Percentiles rank a stretch among this genome's conserved stretches.
Evolutionary conservation across 1,139 yeast genomes (phyloP).

Genomic region (Debaryomyces subglobosus): DNA sequence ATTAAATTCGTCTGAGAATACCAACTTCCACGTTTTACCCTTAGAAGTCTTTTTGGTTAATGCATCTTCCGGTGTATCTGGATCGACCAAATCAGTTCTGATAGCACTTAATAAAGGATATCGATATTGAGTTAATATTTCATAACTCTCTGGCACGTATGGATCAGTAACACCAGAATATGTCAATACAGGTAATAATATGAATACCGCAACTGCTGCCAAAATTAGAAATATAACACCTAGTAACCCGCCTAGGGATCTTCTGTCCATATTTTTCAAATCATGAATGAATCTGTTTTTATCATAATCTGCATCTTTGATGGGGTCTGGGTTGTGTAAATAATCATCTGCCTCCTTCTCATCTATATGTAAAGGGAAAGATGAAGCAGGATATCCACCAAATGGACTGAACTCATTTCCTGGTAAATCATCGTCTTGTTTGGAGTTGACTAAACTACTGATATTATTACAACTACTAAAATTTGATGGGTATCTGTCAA

Average conservation of each 20-base stretch:
- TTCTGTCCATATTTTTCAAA: constrained; percentile 59
- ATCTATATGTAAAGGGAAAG: constrained; percentile 82
- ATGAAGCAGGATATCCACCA: constrained; percentile 91
- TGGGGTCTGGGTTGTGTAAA: constrained; percentile 91
- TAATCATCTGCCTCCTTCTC: constrained; percentile 94
- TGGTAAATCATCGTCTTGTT: constrained; percentile 7
- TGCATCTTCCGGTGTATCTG: constrained; percentile 73
- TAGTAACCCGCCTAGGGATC: constrained; percentile 58
- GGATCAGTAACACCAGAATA: constrained; percentile 62
- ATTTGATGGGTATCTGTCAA: constrained; percentile 57
- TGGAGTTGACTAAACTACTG: neutral
- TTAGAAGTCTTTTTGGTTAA: constrained; percentile 44
- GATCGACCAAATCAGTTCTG: constrained; percentile 66
- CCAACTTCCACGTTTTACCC: constrained; percentile 76
- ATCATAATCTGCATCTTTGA: constrained; percentile 79
- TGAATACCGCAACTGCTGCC: constrained; percentile 66
- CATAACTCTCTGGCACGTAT: constrained; percentile 35
- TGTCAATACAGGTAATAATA: constrained; percentile 74
- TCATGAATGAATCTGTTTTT: constrained; percentile 62
- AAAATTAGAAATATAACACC: constrained; percentile 60
- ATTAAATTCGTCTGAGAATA: constrained; percentile 82
- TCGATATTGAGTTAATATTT: constrained; percentile 55
- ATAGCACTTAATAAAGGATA: constrained; percentile 66
- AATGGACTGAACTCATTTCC: constrained; percentile 67
- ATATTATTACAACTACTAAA: constrained; percentile 26